Percentiles rank a stretch among this genome's conserved stretches.
phyloP scores from a whole-genome alignment of 371 early-diverging fungal species.

The Mucor irregularis region DNA sequence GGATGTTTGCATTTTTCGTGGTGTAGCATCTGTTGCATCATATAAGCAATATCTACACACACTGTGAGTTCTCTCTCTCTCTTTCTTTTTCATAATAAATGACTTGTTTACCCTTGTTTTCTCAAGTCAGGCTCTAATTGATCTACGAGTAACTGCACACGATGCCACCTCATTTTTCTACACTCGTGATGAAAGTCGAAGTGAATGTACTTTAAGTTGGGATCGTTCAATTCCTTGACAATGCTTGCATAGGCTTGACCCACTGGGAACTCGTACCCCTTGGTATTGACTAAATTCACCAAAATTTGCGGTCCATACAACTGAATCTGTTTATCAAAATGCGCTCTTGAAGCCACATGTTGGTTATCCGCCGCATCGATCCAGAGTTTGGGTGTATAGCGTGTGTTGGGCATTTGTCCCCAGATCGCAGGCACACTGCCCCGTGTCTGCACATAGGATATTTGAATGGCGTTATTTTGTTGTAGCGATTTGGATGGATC shows the following conservation, averaged over 20 bases:
- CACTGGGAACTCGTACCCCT: slow-evolving; percentile 83
- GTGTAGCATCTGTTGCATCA: slow-evolving; percentile 14
- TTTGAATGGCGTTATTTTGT: slow-evolving; percentile 29
- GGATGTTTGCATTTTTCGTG: slow-evolving; percentile 64
- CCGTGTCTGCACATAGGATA: slow-evolving; percentile 89
- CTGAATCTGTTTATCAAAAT: slow-evolving; percentile 68
- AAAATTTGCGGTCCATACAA: slow-evolving; percentile 79
- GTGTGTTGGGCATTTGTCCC: slow-evolving; percentile 88
- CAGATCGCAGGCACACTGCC: slow-evolving; percentile 98
- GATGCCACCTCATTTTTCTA: slow-evolving; percentile 83
- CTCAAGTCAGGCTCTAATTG: slow-evolving; percentile 63
- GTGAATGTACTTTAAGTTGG: slow-evolving; percentile 70
- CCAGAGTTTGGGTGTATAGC: slow-evolving; percentile 87
- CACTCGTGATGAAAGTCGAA: slow-evolving; percentile 98
- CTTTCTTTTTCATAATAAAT: neutral
- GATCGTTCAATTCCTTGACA: slow-evolving; percentile 50
- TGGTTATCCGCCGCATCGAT: slow-evolving; percentile 41
- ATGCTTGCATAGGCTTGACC: slow-evolving; percentile 69
- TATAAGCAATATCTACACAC: slow-evolving; percentile 22
- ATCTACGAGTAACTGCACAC: slow-evolving; percentile 76
- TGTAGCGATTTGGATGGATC: slow-evolving; percentile 28
- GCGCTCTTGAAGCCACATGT: slow-evolving; percentile 56
- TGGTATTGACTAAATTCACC: slow-evolving; percentile 89
- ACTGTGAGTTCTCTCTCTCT: too few species aligned
- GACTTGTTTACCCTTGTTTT: slow-evolving; percentile 50